Percentiles rank a stretch among this genome's conserved stretches.
These are phyloP conservation scores for Nicotiana knightiana DNA, from an alignment of 257 asterid genomes.

Conservation along the genomic window DNA sequence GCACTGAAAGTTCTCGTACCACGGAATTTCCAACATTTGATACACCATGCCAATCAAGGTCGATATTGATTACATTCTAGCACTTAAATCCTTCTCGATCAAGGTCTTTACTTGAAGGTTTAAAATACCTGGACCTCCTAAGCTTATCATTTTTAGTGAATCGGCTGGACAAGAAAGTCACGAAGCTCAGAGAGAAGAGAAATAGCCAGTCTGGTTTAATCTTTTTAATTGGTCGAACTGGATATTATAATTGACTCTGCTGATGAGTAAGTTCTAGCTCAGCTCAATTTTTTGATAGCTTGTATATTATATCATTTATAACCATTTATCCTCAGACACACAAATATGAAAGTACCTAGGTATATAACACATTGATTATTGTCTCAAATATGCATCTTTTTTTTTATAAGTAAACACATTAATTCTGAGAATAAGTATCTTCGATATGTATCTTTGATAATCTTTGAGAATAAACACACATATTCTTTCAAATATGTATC, in stretches of 20 bases:
- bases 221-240: neutral
- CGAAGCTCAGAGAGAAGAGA: neutral
- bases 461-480: no score
- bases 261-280: neutral
- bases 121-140: neutral
- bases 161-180: neutral
- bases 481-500: neutral
- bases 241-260: neutral
- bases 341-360: neutral
- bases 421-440: no score
- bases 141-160: neutral
- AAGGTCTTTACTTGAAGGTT: neutral
- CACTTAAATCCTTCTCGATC: neutral
- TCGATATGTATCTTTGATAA: no score
- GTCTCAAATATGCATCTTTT: neutral
- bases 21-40: neutral
- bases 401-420: no score
- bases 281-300: neutral
- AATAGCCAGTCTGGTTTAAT: neutral
- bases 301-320: neutral
- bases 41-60: neutral
- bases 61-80: neutral
- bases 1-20: neutral
- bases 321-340: neutral
- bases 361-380: neutral